These are phyloP conservation scores for Pontederia paniculata DNA, from an alignment of 176 grass and related monocot species.

Conservation along the genomic window DNA sequence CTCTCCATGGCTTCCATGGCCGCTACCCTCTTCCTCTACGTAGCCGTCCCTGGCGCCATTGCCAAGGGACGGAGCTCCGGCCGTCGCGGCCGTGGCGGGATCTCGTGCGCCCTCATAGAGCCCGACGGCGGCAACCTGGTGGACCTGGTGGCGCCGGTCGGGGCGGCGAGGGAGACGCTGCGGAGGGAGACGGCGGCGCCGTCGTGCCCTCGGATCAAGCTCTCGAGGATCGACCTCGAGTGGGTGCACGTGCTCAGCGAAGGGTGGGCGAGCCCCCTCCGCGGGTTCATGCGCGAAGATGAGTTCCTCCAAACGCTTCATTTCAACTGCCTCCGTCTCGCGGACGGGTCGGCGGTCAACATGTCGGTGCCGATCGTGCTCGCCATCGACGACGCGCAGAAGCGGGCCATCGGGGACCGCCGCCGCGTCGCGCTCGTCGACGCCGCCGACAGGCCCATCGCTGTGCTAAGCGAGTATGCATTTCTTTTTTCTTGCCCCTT, in stretches of 20 bases:
- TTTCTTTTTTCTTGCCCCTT: background rate
- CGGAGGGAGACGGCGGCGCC: constrained; percentile 38
- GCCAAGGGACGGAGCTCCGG: background rate
- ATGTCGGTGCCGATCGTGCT: constrained; percentile 99
- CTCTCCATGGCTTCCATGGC: constrained; percentile 8
- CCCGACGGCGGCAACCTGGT: constrained; percentile 77
- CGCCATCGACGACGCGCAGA: constrained; percentile 64
- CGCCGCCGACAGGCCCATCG: constrained; percentile 37
- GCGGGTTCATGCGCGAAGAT: constrained; percentile 88
- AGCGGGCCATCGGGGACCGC: constrained; percentile 44
- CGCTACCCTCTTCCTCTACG: background rate
- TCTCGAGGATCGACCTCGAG: constrained; percentile 48
- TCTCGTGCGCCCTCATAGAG: constrained; percentile 54
- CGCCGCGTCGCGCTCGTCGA: constrained; percentile 58
- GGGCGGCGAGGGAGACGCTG: constrained; percentile 29
- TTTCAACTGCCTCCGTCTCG: constrained; percentile 78
- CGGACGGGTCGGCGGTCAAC: constrained; percentile 57
- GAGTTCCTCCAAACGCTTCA: constrained; percentile 99
- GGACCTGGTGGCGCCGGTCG: constrained; percentile 58
- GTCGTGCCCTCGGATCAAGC: constrained; percentile 43
- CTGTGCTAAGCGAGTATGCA: constrained; percentile 60
- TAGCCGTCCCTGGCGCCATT: background rate
- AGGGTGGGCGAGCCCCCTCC: constrained; percentile 89
- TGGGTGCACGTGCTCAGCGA: constrained; percentile 96
- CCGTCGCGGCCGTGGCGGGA: constrained; percentile 4